Evolutionary conservation across 2,329 filamentous ascomycete species (phyloP).

Genomic region (Neonectria hederae): DNA sequence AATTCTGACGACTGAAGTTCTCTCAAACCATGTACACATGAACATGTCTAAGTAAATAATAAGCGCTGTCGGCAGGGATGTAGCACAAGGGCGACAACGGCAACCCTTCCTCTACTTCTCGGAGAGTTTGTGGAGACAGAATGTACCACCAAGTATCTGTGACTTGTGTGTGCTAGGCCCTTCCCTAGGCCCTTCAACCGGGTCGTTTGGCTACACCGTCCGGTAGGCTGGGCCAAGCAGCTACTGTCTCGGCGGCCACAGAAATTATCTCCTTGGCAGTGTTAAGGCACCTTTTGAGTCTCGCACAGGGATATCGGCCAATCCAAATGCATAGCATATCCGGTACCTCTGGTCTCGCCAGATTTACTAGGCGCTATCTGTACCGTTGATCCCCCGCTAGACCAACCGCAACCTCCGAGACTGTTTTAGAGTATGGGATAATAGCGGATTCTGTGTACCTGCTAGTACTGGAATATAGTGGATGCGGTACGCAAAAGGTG

Average conservation of each 20-base stretch:
- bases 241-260: neutral
- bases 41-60: neutral
- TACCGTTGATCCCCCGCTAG: too few species aligned
- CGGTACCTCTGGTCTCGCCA: too few species aligned
- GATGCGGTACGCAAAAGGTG: too few species aligned
- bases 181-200: neutral
- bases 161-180: constrained; percentile 1
- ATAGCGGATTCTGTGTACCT: too few species aligned
- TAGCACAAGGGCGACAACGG: constrained; percentile 1
- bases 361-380: too few species aligned
- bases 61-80: constrained; percentile 10
- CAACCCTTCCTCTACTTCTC: constrained; percentile 8
- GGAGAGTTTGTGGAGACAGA: constrained; percentile 30
- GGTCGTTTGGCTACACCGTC: neutral
- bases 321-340: too few species aligned
- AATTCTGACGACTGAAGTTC: constrained; percentile 4
- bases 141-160: constrained; percentile 19
- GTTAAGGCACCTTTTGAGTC: too few species aligned
- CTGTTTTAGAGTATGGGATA: too few species aligned
- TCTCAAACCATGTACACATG: constrained; percentile 7
- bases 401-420: too few species aligned
- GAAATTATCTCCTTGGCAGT: too few species aligned
- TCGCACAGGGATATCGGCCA: too few species aligned
- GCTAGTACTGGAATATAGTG: too few species aligned
- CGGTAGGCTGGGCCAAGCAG: neutral